Evolutionary conservation across 345 rosid species (phyloP).

Genomic region (Conringia planisiliqua): DNA sequence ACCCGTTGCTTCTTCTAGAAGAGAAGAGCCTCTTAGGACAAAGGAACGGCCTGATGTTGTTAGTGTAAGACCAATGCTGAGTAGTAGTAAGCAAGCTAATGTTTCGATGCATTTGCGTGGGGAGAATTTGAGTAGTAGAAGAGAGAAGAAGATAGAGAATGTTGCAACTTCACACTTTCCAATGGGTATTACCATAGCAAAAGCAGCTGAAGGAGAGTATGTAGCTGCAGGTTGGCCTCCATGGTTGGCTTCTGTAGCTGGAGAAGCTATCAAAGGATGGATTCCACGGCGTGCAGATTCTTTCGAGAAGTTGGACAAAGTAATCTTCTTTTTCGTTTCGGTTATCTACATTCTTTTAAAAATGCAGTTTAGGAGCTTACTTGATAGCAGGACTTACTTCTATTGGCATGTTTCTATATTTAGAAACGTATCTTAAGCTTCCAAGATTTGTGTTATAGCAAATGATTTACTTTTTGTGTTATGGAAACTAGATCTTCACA

Average conservation of each 20-base stretch:
- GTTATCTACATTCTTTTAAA: slow-evolving; percentile 8
- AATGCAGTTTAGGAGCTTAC: too few species aligned
- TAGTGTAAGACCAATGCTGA: slow-evolving; percentile 54
- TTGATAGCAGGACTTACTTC: slow-evolving; percentile 17
- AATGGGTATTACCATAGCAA: slow-evolving; percentile 55
- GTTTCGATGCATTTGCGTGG: slow-evolving; percentile 54
- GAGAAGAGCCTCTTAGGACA: slow-evolving; percentile 56
- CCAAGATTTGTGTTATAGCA: background rate
- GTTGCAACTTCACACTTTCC: slow-evolving; percentile 52
- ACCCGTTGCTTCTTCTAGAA: slow-evolving; percentile 58
- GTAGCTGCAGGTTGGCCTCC: slow-evolving; percentile 99
- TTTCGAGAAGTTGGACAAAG: slow-evolving; percentile 94
- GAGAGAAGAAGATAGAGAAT: slow-evolving; percentile 55
- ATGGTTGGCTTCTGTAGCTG: slow-evolving; percentile 95
- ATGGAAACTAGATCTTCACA: background rate
- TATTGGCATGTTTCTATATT: slow-evolving; percentile 17
- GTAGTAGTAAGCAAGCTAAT: slow-evolving; percentile 60
- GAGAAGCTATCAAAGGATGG: slow-evolving; percentile 97
- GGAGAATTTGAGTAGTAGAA: slow-evolving; percentile 64
- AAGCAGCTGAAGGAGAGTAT: slow-evolving; percentile 84
- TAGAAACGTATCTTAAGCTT: slow-evolving; percentile 4
- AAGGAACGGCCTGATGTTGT: slow-evolving; percentile 56
- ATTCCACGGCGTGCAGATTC: slow-evolving; percentile 95
- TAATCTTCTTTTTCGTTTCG: slow-evolving; percentile 41
- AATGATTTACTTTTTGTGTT: background rate